A percentile compares a stretch with the other conserved stretches of the same genome.
Evolutionary conservation across 2,329 filamentous ascomycete genomes (phyloP).

Genomic region (Cladophialophora chaetospira): DNA sequence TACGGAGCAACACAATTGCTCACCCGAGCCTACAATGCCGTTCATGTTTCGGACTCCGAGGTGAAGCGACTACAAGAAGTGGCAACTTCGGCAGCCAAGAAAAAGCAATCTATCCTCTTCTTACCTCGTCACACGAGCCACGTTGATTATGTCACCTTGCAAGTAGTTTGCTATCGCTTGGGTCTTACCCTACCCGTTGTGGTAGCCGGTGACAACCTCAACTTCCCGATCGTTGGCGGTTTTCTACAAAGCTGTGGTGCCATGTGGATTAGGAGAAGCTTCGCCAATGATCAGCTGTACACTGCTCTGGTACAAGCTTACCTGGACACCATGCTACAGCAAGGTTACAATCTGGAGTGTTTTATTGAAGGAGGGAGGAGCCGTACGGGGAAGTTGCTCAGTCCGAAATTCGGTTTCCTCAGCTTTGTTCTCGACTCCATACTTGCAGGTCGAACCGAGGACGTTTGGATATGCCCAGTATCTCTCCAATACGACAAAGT

Average conservation of each 20-base stretch:
- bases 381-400: slow-evolving; percentile 86
- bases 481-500: slow-evolving; percentile 99
- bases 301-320: slow-evolving; percentile 93
- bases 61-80: slow-evolving; percentile 79
- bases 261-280: slow-evolving; percentile 73
- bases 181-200: slow-evolving; percentile 87
- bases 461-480: slow-evolving; percentile 91
- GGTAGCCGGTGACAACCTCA: slow-evolving; percentile 93
- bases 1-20: slow-evolving; percentile 85
- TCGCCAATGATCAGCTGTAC: slow-evolving; percentile 90
- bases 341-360: slow-evolving; percentile 93
- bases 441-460: slow-evolving; percentile 81
- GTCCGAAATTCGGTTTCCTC: slow-evolving; percentile 93
- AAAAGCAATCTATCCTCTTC: slow-evolving; percentile 95
- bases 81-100: slow-evolving; percentile 76
- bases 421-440: slow-evolving; percentile 90
- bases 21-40: slow-evolving; percentile 90
- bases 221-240: slow-evolving; percentile 83
- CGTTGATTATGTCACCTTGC: slow-evolving; percentile 92
- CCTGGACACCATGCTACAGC: slow-evolving; percentile 86
- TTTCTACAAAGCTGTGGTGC: slow-evolving; percentile 88
- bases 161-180: slow-evolving; percentile 92
- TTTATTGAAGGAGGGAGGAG: slow-evolving; percentile 96
- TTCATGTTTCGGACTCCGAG: slow-evolving; percentile 94
- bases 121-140: slow-evolving; percentile 92